Base-by-base conservation (phyloP, 495 filamentous ascomycete genomes). In the Xylaria cubensis region DNA sequence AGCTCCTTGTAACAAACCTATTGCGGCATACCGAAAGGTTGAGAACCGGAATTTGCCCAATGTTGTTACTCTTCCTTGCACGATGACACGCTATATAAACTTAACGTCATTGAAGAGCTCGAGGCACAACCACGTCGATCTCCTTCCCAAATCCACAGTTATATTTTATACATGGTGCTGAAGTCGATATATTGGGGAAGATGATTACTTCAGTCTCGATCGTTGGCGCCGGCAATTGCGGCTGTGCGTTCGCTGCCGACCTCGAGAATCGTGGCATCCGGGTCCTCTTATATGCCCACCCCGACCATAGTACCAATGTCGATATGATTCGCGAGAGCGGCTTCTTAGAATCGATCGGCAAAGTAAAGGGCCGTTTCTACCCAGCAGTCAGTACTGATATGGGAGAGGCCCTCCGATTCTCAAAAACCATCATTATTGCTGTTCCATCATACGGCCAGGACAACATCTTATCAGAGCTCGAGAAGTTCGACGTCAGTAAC, bases 371-470 rank as follows among this genome's bases (percentile, higher is more conserved):
- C 41, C 67, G 67, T 21, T 69, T 69, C 10, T 50, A 59, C 8
- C 67, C 67, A 21, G 13, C 15, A 34, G 67, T 62, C 26, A 69
- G 24, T 34, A 62, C 55, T 4, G n/a, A 61, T 32, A 69, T 69
- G 67, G n/a, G 26, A 9, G 67, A 59, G 9, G 55, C 67, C 24
- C 53, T 69, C 26, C 53, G 24, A 21, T 69, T 69, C 44, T 69
- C 67, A 6, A 59, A 61, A 21, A 10, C 39, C 5, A 4, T 69
- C n/a, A 50, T 69, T 26, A n/a, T 69, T 29, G 67, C 67, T 26
- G 67, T 69, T 36, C 67, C 67, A 15, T 59, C 67, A 5, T 69
- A 69, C n/a, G 67, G 39, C 26, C 67, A 69, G 50, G 67, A 69
- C 0, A 44, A 69, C 17, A 69, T 69, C 8, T 39, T 69, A 13